These are phyloP conservation scores for Neonectria ditissima DNA, from an alignment of 2,329 filamentous ascomycete species.

Conservation along the genomic window DNA sequence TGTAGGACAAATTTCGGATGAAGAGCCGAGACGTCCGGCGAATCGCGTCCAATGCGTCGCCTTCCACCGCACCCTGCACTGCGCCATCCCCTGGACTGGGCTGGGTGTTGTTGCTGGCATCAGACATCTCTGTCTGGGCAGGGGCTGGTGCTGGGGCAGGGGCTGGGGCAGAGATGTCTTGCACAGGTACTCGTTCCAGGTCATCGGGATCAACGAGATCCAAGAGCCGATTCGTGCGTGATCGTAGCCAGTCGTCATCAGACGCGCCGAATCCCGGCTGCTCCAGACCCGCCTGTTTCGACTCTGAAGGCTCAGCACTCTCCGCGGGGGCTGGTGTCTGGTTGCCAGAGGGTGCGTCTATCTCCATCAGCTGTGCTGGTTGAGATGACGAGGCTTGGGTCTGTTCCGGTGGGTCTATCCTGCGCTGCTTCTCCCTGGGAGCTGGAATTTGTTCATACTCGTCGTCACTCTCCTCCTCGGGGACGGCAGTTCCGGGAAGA, in stretches of 20 bases:
- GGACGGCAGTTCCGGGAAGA: constrained; percentile 52
- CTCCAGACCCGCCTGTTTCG: constrained; percentile 36
- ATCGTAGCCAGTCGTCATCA: constrained; percentile 92
- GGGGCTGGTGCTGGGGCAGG: constrained; percentile 29
- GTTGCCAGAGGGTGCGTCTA: constrained; percentile 24
- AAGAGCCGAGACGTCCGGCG: constrained; percentile 83
- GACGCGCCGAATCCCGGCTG: constrained; percentile 61
- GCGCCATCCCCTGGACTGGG: constrained; percentile 34
- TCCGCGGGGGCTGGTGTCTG: constrained; percentile 30
- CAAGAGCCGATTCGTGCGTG: constrained; percentile 85
- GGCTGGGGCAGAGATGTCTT: constrained; percentile 32
- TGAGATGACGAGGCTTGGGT: constrained; percentile 32
- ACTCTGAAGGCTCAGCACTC: constrained; percentile 39
- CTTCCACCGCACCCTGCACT: neutral
- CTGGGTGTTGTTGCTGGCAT: constrained; percentile 30
- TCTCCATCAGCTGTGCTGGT: constrained; percentile 36
- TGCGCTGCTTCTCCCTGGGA: constrained; percentile 62
- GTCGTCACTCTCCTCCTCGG: constrained; percentile 74
- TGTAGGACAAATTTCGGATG: constrained; percentile 88
- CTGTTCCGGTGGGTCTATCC: constrained; percentile 46
- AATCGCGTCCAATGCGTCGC: constrained; percentile 59
- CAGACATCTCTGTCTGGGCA: constrained; percentile 32
- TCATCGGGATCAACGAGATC: constrained; percentile 85
- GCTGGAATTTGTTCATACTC: constrained; percentile 77
- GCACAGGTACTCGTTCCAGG: constrained; percentile 42